Percentiles rank a stretch among this genome's conserved stretches.
Evolutionary conservation across 805 yeast species (phyloP).

Genomic region (Ogataea nonfermentans): DNA sequence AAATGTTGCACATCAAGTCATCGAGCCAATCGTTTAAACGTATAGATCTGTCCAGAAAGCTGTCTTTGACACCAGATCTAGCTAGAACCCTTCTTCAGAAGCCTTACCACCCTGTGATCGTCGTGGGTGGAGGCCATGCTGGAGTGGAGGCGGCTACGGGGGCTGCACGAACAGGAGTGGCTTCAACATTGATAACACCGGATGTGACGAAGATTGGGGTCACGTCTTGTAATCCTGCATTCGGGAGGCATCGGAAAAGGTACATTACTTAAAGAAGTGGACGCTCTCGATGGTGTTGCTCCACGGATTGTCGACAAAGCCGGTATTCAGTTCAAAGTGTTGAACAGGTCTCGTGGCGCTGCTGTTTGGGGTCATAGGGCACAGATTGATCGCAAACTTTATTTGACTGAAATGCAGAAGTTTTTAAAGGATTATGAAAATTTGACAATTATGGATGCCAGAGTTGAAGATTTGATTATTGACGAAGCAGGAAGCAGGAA

Average conservation of each 20-base stretch:
- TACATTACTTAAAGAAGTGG: constrained; percentile 85
- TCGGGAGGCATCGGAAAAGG: constrained; percentile 99
- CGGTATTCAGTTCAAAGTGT: constrained; percentile 85
- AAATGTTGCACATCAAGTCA: background rate
- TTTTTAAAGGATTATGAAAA: constrained; percentile 55
- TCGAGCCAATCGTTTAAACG: background rate
- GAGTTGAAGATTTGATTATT: constrained; percentile 81
- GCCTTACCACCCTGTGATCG: constrained; percentile 62
- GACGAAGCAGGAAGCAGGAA: constrained; percentile 34
- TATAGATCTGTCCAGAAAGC: constrained; percentile 13
- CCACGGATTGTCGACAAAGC: constrained; percentile 85
- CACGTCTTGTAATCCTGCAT: constrained; percentile 93
- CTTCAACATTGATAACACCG: constrained; percentile 77
- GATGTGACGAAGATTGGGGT: constrained; percentile 75
- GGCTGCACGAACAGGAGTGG: constrained; percentile 78
- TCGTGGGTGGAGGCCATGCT: constrained; percentile 98
- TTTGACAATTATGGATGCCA: constrained; percentile 62
- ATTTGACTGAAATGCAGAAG: constrained; percentile 74
- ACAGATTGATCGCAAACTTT: constrained; percentile 85
- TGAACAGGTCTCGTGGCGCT: constrained; percentile 85
- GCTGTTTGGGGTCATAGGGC: constrained; percentile 99
- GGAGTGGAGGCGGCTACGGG: constrained; percentile 98
- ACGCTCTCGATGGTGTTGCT: constrained; percentile 93
- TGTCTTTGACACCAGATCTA: constrained; percentile 38
- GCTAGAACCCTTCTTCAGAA: constrained; percentile 30